phyloP scores from a whole-genome alignment of 106 monocot species.

The Platanthera guangdongensis region DNA sequence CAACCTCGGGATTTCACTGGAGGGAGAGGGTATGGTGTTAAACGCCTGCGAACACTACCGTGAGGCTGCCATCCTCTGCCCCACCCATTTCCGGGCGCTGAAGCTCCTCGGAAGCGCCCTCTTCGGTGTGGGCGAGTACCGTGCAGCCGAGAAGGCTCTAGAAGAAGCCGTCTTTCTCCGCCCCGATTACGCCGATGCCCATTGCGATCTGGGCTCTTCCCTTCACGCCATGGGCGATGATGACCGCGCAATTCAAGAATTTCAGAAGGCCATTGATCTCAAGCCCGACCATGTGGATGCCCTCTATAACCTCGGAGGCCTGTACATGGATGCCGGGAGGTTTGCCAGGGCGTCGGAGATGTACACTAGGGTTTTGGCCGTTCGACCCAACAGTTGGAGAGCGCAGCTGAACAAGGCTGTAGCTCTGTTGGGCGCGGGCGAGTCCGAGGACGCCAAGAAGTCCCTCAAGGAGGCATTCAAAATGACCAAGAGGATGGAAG shows the following conservation, averaged over 20 bases:
- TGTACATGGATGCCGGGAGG: constrained; percentile 78
- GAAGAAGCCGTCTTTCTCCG: constrained; percentile 75
- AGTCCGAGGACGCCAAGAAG: constrained; percentile 74
- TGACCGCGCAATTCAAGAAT: constrained; percentile 88
- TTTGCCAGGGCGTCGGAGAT: constrained; percentile 87
- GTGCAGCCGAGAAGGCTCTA: constrained; percentile 89
- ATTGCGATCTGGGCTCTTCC: constrained; percentile 83
- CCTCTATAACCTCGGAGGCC: constrained; percentile 84
- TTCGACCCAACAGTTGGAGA: constrained; percentile 73
- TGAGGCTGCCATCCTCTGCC: constrained; percentile 80
- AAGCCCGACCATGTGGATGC: constrained; percentile 91
- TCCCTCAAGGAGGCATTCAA: constrained; percentile 92
- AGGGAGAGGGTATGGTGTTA: constrained; percentile 85
- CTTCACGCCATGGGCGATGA: constrained; percentile 89
- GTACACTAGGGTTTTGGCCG: constrained; percentile 77
- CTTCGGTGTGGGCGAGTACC: constrained; percentile 88
- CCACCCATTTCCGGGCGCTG: constrained; percentile 75
- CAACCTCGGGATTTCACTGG: constrained; percentile 79
- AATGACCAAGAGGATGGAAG: constrained; percentile 92
- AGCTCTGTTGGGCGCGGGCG: constrained; percentile 77
- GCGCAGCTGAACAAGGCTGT: constrained; percentile 92
- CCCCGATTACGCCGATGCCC: constrained; percentile 83
- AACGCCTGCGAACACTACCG: constrained; percentile 93
- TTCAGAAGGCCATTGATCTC: constrained; percentile 96
- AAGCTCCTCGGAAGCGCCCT: constrained; percentile 89